Evolutionary conservation across 805 yeast genomes (phyloP), one percentile per base, ranked within the genome.

Genomic region (Wickerhamiella spandovensis): DNA sequence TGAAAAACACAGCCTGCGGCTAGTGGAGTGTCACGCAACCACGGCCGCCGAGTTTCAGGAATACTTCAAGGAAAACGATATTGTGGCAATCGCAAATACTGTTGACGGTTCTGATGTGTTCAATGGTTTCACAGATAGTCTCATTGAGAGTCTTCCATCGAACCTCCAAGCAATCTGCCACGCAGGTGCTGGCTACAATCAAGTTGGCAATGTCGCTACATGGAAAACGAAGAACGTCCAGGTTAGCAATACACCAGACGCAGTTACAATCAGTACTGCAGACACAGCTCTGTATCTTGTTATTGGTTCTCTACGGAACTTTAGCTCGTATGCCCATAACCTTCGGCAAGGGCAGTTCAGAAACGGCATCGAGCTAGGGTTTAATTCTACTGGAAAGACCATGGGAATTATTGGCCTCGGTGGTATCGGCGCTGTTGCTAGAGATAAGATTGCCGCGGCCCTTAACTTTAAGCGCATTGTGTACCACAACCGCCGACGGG

Each of bases 331-430:
- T 20, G 77, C 72, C 53, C 61, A 64, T 45, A 60, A 61, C 49
- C 59, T 76, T 48, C 61, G 69, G 5, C 61, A 64, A 35, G 81
- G 81, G 41, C 61, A 69, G 43, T 78, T 78, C 76, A 55, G 62
- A 45, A 71, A 65, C 12, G 72, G 69, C 3, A 67, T 69, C 3
- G 67, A 67, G 2, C 56, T 70, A 17, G 82, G 80, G 25, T 66
- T 64, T 48, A 75, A 72, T 50, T 79, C 81, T 30, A 70, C 70
- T 52, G 73, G 73, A 24, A 71, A 71, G 57, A 69, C 69, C 3
- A 70, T 78, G 20, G 84, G 83, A 3, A 76, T 78, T 49, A 64
- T 78, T 39, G 84, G 84, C 2, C 68, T 79, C 72, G 84, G 84
- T 9, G 82, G 82, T 7, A 77, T 78, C 61, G 84, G 83, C 47